These are phyloP conservation scores for Azolla pinnata DNA, from an alignment of 75 land plant genomes.

Conservation along the genomic window DNA sequence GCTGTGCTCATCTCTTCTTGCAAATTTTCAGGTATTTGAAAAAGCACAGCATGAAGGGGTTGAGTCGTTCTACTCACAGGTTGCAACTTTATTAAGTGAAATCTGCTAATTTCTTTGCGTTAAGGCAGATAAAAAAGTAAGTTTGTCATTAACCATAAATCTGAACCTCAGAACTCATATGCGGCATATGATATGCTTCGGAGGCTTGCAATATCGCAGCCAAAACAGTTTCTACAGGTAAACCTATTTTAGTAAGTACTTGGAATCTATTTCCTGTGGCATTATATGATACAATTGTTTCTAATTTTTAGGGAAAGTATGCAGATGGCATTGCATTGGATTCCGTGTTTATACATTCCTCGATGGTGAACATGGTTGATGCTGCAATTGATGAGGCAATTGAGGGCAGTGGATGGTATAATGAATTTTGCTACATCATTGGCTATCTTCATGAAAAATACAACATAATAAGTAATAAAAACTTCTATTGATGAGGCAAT, in stretches of 20 bases:
- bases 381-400: slow-evolving; percentile 83
- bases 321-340: slow-evolving; percentile 76
- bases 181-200: slow-evolving; percentile 75
- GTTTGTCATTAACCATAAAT: neutral
- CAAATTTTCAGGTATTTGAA: slow-evolving; percentile 99
- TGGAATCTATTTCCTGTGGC: slow-evolving; percentile 90
- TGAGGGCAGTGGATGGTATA: slow-evolving; percentile 72
- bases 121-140: too few relatives aligned
- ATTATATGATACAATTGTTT: slow-evolving; percentile 27
- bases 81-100: too few relatives aligned
- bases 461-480: neutral
- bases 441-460: neutral
- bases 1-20: too few relatives aligned
- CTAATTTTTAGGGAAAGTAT: slow-evolving; percentile 77
- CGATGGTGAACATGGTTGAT: slow-evolving; percentile 81
- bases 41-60: slow-evolving; percentile 87
- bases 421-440: slow-evolving; percentile 6
- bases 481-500: slow-evolving; percentile 25
- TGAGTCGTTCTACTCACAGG: slow-evolving; percentile 94
- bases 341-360: slow-evolving; percentile 65
- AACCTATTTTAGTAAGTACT: slow-evolving; percentile 14
- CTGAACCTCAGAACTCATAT: slow-evolving; percentile 63
- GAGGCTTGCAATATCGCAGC: slow-evolving; percentile 86
- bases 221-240: slow-evolving; percentile 90
- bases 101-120: too few relatives aligned